Evolutionary conservation across 2,329 filamentous ascomycete genomes (phyloP).

Genomic region (Monilinia laxa): DNA sequence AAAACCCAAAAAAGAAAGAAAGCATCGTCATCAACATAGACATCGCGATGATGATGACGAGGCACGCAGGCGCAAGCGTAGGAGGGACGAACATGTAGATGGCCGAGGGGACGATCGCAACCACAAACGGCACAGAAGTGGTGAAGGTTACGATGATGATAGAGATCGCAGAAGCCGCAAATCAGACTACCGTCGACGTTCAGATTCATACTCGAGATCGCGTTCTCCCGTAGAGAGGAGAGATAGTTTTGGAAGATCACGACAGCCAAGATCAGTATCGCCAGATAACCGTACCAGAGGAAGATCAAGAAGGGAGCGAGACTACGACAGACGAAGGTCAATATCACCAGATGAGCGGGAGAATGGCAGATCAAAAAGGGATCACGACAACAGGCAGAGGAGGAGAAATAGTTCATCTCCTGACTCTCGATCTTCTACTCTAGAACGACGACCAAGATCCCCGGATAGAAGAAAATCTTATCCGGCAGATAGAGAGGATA

Average conservation of each 20-base stretch:
- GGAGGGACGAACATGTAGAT: constrained; percentile 39
- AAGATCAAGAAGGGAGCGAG: constrained; percentile 28
- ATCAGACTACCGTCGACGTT: constrained; percentile 45
- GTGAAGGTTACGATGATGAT: constrained; percentile 36
- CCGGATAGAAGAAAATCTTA: constrained; percentile 38
- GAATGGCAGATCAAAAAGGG: background rate
- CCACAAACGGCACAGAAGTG: constrained; percentile 47
- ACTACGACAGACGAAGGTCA: constrained; percentile 27
- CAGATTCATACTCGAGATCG: constrained; percentile 40
- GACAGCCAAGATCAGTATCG: constrained; percentile 35
- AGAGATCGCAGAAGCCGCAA: constrained; percentile 31
- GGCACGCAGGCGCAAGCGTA: constrained; percentile 48
- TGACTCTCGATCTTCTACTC: constrained; percentile 43
- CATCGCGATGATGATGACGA: constrained; percentile 41
- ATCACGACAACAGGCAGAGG: constrained; percentile 4
- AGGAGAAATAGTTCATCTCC: constrained; percentile 36
- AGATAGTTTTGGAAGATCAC: constrained; percentile 31
- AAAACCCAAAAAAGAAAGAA: constrained; percentile 48
- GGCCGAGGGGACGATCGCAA: constrained; percentile 45
- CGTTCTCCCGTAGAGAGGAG: constrained; percentile 29
- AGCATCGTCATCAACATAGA: constrained; percentile 44
- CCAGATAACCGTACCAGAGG: constrained; percentile 35
- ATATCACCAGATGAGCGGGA: constrained; percentile 19
- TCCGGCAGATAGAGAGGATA: constrained; percentile 34
- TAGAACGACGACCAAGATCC: constrained; percentile 39